Evolutionary conservation across 2,329 filamentous ascomycete species (phyloP).

Genomic region (Verticillium longisporum): DNA sequence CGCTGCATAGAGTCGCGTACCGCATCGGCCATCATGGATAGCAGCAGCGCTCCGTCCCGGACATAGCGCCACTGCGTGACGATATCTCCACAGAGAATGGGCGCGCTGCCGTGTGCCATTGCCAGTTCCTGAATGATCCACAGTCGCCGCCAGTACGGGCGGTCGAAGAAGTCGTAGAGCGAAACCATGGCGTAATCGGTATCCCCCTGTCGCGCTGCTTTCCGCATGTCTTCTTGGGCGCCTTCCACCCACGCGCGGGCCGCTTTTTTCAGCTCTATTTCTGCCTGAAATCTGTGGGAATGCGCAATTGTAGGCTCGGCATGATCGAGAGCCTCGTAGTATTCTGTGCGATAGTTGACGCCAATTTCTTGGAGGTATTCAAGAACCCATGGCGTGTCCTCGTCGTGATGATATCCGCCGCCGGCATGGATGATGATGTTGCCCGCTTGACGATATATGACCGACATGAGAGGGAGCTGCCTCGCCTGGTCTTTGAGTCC

Average conservation of each 20-base stretch:
- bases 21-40: background rate
- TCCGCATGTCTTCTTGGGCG: no score
- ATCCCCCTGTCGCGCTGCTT: background rate
- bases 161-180: slow-evolving; percentile 2
- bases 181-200: background rate
- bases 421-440: slow-evolving; percentile 18
- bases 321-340: background rate
- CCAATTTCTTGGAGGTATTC: background rate
- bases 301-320: background rate
- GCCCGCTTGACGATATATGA: slow-evolving; percentile 15
- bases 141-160: slow-evolving; percentile 4
- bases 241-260: no score
- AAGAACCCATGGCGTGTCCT: background rate
- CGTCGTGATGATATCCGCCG: background rate
- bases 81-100: slow-evolving; percentile 1
- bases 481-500: slow-evolving; percentile 3
- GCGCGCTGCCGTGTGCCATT: background rate
- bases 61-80: slow-evolving; percentile 4
- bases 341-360: slow-evolving; percentile 1
- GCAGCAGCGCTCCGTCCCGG: background rate
- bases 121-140: slow-evolving; percentile 6
- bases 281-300: no score
- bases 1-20: background rate
- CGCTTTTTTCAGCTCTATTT: no score
- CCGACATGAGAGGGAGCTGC: slow-evolving; percentile 15